Evolutionary conservation across 306 rosid species (phyloP).

Genomic region (Prunus mongolica): DNA sequence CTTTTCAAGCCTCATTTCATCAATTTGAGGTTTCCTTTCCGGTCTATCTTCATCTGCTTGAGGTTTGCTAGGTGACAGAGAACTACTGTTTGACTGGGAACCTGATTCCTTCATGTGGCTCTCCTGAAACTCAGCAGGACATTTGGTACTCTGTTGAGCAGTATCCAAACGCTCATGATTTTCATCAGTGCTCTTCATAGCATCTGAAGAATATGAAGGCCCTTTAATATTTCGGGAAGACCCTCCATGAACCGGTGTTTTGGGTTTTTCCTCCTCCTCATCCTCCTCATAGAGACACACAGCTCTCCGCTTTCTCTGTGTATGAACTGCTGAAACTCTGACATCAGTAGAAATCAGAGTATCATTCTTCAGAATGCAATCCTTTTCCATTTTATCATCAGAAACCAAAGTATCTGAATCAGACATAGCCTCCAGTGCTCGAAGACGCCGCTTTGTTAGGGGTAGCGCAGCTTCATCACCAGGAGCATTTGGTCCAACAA

Average conservation of each 20-base stretch:
- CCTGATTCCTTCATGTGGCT: conserved; percentile 43
- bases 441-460: conserved; percentile 43
- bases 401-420: conserved; percentile 44
- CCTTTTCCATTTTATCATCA: conserved; percentile 45
- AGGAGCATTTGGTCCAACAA: conserved; percentile 36
- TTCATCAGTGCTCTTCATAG: conserved; percentile 40
- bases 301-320: conserved; percentile 67
- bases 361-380: conserved; percentile 37
- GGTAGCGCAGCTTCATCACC: conserved; percentile 50
- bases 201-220: conserved; percentile 40
- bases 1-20: conserved; percentile 39
- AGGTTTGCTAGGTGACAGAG: conserved; percentile 35
- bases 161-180: conserved; percentile 33
- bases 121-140: conserved; percentile 39
- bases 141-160: conserved; percentile 35
- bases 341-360: conserved; percentile 29
- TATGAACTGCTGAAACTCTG: conserved; percentile 29
- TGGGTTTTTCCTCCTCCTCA: conserved; percentile 60
- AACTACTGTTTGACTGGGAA: conserved; percentile 33
- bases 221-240: conserved; percentile 51
- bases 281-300: conserved; percentile 73
- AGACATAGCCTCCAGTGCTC: conserved; percentile 46
- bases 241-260: conserved; percentile 94
- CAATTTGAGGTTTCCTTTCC: conserved; percentile 19
- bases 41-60: conserved; percentile 18